Percentiles rank a stretch among this genome's conserved stretches.
Conservation (phyloP, 176 grass and related monocot species). For the Juncus effusus region DNA sequence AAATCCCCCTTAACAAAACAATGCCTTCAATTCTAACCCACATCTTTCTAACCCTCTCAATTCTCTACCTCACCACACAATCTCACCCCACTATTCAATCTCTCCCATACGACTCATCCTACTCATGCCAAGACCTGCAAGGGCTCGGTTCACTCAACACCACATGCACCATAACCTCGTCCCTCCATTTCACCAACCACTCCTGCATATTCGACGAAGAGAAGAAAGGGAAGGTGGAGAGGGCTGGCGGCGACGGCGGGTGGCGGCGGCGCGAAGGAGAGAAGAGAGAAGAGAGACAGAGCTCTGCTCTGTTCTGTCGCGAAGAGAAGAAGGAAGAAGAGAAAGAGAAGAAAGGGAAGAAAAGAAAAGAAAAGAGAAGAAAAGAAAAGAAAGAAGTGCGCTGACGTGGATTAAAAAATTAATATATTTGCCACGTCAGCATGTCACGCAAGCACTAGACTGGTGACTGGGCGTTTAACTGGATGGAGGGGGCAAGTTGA, state of each 20-base stretch:
- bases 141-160: slow-evolving; percentile 68
- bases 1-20: not conserved
- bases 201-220: slow-evolving; percentile 46
- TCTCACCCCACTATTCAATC: not conserved
- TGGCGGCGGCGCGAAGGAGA: not conserved
- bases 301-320: too few species aligned
- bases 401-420: not conserved
- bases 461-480: too few species aligned
- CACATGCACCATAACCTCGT: slow-evolving; percentile 56
- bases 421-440: not conserved
- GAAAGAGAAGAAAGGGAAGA: not conserved
- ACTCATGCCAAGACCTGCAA: slow-evolving; percentile 61
- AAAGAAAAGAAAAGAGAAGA: not conserved
- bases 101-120: slow-evolving; percentile 31
- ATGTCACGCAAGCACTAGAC: too few species aligned
- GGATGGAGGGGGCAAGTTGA: too few species aligned
- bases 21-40: too few species aligned
- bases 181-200: slow-evolving; percentile 36
- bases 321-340: not conserved
- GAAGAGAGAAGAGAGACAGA: not conserved
- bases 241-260: not conserved
- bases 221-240: not conserved
- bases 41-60: too few species aligned
- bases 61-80: not conserved
- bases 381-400: not conserved